Evolutionary conservation across 2,329 filamentous ascomycete genomes (phyloP).

Genomic region (Akanthomyces lecanii): DNA sequence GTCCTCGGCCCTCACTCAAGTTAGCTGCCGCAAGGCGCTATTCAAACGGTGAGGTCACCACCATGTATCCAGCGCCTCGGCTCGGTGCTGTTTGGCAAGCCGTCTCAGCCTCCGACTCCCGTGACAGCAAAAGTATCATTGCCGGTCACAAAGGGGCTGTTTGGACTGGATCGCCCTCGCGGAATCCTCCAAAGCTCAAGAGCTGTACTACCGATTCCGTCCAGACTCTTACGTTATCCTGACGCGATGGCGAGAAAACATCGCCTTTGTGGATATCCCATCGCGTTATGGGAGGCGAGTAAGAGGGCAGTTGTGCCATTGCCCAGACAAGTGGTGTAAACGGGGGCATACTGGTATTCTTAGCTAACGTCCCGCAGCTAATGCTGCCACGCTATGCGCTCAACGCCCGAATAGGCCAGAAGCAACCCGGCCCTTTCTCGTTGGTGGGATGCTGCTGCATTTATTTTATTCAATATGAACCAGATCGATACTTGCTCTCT

Average conservation of each 20-base stretch:
- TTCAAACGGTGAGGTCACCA: constrained; percentile 5
- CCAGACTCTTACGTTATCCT: constrained; percentile 4
- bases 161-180: background rate
- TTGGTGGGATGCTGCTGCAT: background rate
- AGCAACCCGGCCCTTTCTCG: background rate
- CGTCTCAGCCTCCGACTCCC: background rate
- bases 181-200: background rate
- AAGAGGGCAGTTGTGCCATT: background rate
- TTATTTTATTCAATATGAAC: background rate
- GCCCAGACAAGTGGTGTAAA: constrained; percentile 9
- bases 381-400: constrained; percentile 2
- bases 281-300: constrained; percentile 6
- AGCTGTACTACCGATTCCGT: background rate
- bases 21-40: background rate
- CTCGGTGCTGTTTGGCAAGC: background rate
- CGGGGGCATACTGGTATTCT: background rate
- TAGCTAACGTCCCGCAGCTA: constrained; percentile 12
- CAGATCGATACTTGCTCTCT: background rate
- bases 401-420: background rate
- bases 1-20: constrained; percentile 1
- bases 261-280: constrained; percentile 12
- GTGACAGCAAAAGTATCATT: background rate
- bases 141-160: background rate
- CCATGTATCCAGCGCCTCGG: background rate
- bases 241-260: background rate